Evolutionary conservation across 164 flowering plant genomes (phyloP).

Genomic region (Tinospora cordifolia): DNA sequence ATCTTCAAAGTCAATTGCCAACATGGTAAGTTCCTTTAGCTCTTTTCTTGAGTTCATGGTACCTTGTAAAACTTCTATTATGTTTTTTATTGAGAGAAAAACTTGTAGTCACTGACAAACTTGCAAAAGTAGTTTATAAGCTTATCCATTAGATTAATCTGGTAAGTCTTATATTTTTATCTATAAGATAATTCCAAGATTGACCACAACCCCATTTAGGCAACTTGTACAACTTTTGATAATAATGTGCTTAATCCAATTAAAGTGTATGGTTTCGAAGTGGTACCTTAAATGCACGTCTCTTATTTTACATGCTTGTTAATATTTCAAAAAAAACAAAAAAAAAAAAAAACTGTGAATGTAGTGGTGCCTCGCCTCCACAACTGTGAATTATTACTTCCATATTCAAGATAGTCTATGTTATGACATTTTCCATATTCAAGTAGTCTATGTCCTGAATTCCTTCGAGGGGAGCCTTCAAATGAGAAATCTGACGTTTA

Average conservation of each 20-base stretch:
- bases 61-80: background rate
- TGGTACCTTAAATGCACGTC: background rate
- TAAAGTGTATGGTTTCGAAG: background rate
- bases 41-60: slow-evolving; percentile 7
- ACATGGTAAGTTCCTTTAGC: slow-evolving; percentile 58
- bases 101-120: background rate
- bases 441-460: slow-evolving; percentile 99
- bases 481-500: slow-evolving; percentile 94
- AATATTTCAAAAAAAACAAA: background rate
- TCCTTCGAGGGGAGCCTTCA: slow-evolving; percentile 91
- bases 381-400: background rate
- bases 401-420: background rate
- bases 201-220: background rate
- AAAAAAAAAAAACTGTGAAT: background rate
- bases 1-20: slow-evolving; percentile 93
- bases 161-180: background rate
- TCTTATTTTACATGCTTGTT: background rate
- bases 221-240: background rate
- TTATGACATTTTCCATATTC: slow-evolving; percentile 28
- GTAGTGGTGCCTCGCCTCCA: background rate
- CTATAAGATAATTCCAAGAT: background rate
- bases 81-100: background rate
- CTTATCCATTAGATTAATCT: too few species aligned
- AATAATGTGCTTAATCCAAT: background rate
- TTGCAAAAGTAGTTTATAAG: background rate